These are phyloP conservation scores for Penicillium sp. DNA, from an alignment of 2,329 filamentous ascomycete genomes.

Conservation along the genomic window DNA sequence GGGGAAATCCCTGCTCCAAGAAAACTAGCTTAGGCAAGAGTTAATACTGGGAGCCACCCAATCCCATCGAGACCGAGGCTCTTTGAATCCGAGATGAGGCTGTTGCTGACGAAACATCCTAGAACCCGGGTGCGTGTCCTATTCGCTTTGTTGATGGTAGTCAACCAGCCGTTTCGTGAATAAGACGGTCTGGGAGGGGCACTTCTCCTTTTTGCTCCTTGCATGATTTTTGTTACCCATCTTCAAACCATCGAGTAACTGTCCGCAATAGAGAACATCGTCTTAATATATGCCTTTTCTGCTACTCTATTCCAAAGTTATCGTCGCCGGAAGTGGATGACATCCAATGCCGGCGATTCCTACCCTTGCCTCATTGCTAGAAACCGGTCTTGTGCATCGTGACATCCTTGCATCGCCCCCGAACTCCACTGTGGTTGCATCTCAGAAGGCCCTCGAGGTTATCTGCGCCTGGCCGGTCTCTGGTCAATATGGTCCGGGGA, in stretches of 20 bases:
- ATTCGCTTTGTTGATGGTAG: slow-evolving; percentile 1
- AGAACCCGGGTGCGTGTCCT: background rate
- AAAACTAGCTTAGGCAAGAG: background rate
- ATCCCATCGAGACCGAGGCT: slow-evolving; percentile 7
- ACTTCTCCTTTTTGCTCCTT: background rate
- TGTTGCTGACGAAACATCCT: slow-evolving; percentile 18
- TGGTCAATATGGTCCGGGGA: slow-evolving; percentile 46
- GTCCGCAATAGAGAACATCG: background rate
- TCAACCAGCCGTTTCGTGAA: slow-evolving; percentile 2
- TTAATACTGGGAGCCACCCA: background rate
- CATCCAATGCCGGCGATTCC: slow-evolving; percentile 25
- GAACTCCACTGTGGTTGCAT: slow-evolving; percentile 22
- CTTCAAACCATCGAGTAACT: background rate
- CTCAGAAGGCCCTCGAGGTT: slow-evolving; percentile 30
- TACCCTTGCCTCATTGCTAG: slow-evolving; percentile 6
- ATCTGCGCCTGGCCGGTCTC: slow-evolving; percentile 49
- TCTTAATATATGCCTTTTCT: slow-evolving; percentile 9
- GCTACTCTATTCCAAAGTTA: background rate
- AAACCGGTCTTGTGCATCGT: slow-evolving; percentile 15
- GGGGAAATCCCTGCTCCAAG: slow-evolving; percentile 6
- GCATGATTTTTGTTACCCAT: background rate
- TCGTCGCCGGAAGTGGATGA: slow-evolving; percentile 6
- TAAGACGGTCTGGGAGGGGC: background rate
- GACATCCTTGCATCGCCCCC: slow-evolving; percentile 11
- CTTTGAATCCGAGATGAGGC: slow-evolving; percentile 15